Base-by-base conservation (phyloP, 202 grass and related monocot genomes). In the Eragrostis tef region DNA sequence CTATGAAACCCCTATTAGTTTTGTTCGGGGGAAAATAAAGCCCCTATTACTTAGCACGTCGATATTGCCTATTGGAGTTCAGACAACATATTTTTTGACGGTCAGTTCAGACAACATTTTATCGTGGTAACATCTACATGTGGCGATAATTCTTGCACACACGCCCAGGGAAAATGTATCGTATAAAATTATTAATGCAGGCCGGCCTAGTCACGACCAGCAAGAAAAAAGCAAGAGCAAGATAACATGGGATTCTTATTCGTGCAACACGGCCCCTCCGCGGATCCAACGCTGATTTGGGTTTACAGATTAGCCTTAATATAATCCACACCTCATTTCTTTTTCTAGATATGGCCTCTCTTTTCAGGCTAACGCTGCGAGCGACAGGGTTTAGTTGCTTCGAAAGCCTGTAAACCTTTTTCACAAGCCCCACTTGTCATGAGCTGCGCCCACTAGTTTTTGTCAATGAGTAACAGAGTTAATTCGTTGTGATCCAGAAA, bases 401-500 rank as follows among this genome's bases (percentile, higher is more conserved):
- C 24, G 3, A 57, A 87, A 82, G 65, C 78, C 49, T 34, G 84
- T 57, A 16, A 80, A 20, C 62, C 70, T 63, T 81, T 76, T 16
- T 21, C 5, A 26, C 27, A 29, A 9, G n/a, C 42, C 31, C 56
- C 26, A 17, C 62, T 50, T 68, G 43, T 73, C 20, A n/a, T 15
- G 27, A 3, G 42, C 27, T 0, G 11, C 60, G 45, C 45, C 41
- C 64, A 45, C 21, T 8, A 26, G 41, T 71, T 21, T 24, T 26
- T 61, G 69, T 16, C 64, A 44, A 20, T 3, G 52, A 76, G 31
- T 49, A 59, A 41, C 53, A 50, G 34, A 51, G 66, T 46, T 29
- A 11, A 41, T 53, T 43, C 14, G 1, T 17, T 74, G 11, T 15
- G 61, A 60, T 27, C 26, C 22, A 6, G 50, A 69, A 70, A 70